Conservation (phyloP, 495 filamentous ascomycete genomes). For the Penicillium robsamsonii region DNA sequence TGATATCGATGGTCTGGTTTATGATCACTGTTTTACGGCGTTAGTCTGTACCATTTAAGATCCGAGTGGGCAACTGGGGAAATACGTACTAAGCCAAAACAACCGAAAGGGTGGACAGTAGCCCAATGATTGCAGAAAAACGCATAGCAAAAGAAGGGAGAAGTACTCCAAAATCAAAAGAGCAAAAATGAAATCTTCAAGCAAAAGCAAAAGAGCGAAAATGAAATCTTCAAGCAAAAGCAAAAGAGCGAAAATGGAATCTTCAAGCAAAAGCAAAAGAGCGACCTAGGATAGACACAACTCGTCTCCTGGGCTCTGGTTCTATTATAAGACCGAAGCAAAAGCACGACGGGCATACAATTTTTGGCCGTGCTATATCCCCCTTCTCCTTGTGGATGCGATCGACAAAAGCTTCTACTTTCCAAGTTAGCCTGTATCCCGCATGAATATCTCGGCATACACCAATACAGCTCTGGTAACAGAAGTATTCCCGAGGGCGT, state of each 20-base stretch:
- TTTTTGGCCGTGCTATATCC: background rate
- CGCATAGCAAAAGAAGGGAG: slow-evolving; percentile 17
- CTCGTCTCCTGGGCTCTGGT: background rate
- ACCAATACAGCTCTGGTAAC: background rate
- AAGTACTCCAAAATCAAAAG: slow-evolving; percentile 1
- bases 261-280: slow-evolving; percentile 4
- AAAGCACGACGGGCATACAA: background rate
- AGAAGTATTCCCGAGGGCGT: background rate
- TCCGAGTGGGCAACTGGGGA: background rate
- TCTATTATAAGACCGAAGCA: slow-evolving; percentile 9
- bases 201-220: background rate
- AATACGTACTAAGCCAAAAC: slow-evolving; percentile 24
- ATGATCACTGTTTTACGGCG: background rate
- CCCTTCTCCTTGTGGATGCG: background rate
- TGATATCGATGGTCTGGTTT: slow-evolving; percentile 10
- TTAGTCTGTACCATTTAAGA: slow-evolving; percentile 3
- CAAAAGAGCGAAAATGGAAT: background rate
- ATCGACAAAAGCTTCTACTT: slow-evolving; percentile 6
- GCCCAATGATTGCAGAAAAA: slow-evolving; percentile 15
- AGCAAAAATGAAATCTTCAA: background rate
- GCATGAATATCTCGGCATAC: background rate
- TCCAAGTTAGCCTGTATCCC: background rate
- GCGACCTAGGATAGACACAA: background rate
- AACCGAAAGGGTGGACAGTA: slow-evolving; percentile 19
- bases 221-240: background rate